These are phyloP conservation scores for Vitis rotundifolia DNA, from an alignment of 164 flowering plant species.

Conservation along the genomic window DNA sequence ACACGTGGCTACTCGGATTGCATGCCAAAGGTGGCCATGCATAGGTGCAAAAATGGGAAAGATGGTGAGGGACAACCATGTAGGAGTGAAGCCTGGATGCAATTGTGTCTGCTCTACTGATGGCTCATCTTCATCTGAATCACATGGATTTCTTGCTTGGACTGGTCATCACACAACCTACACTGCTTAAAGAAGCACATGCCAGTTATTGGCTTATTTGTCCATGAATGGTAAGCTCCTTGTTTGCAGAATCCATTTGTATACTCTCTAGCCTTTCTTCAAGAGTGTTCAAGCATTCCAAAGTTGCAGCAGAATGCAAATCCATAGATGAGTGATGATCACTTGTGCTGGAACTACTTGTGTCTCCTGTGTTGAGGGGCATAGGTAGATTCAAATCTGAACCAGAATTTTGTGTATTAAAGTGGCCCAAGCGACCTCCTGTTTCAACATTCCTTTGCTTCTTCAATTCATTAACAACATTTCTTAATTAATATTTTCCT, in stretches of 20 bases:
- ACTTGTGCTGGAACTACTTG: slow-evolving; percentile 1
- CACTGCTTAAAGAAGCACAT: slow-evolving; percentile 24
- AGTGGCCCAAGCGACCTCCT: slow-evolving; percentile 1
- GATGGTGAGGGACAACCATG: too few relatives aligned
- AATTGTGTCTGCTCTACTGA: too few relatives aligned
- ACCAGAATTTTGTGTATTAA: not conserved
- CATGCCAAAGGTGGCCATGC: too few relatives aligned
- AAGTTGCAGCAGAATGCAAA: not conserved
- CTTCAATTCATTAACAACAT: too few relatives aligned
- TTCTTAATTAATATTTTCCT: too few relatives aligned
- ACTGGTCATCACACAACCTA: slow-evolving; percentile 21
- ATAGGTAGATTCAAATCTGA: not conserved
- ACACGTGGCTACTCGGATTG: too few relatives aligned
- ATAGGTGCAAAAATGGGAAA: too few relatives aligned
- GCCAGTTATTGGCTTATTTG: slow-evolving; percentile 34
- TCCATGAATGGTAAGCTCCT: slow-evolving; percentile 37
- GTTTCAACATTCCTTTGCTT: not conserved
- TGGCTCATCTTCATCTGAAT: too few relatives aligned
- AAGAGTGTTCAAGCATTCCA: not conserved
- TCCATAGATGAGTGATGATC: slow-evolving; percentile 15
- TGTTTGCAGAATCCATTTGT: slow-evolving; percentile 14
- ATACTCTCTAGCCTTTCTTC: slow-evolving; percentile 28
- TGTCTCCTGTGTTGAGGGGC: too few relatives aligned
- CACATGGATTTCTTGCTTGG: slow-evolving; percentile 7
- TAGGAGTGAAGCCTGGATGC: too few relatives aligned